Base-by-base conservation (phyloP, 305 asterid species). In the Ruellia speciosa region DNA sequence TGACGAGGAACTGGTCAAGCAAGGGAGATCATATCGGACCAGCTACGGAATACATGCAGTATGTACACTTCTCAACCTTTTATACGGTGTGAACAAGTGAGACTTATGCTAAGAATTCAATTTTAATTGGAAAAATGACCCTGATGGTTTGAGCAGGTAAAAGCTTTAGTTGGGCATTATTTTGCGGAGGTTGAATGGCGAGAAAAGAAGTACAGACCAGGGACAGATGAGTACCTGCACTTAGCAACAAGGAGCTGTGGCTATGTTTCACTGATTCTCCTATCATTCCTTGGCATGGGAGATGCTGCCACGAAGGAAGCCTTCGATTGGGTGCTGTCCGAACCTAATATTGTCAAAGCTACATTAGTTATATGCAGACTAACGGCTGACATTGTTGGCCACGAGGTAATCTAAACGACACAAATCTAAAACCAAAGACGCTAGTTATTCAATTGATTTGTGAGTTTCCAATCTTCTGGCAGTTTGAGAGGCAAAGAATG, bases 401-500 rank as follows among this genome's bases (percentile, higher is more conserved):
- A 24, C 31, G 3, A 24, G 31, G 31, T 24, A 24, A 24, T 24
- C 31, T 24, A 24, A 4, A 24, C 31, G 31, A 24, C 3, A 24
- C 41, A 37, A 6, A 10, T 37, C 41, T 37, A 16, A 16, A 51
- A 14, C 14, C 31, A 12, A 18, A 12, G 11, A 51, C 56, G 6
- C 0, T 31, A 19, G 3, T 14, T 10, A 3, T 20, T 52, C n/a
- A 20, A 17, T 60, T 9, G 9, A 18, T 49, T 46, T 46, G 11
- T 11, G 28, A 14, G 4, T 37, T n/a, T n/a, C 0, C 0, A 31
- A 14, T 14, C 0, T 6, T 40, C 14, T 24, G 10, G 33, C 63
- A 73, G 79, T 58, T 69, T 58, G 79, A 73, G 46, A 28, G 37
- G 14, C 2, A 69, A 18, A 62, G 75, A 57, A 70, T 69, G 10